Evolutionary conservation across 352 stramenopile species (phyloP), one percentile per base, ranked within the genome.

Genomic region (Phytopythium kandeliae): DNA sequence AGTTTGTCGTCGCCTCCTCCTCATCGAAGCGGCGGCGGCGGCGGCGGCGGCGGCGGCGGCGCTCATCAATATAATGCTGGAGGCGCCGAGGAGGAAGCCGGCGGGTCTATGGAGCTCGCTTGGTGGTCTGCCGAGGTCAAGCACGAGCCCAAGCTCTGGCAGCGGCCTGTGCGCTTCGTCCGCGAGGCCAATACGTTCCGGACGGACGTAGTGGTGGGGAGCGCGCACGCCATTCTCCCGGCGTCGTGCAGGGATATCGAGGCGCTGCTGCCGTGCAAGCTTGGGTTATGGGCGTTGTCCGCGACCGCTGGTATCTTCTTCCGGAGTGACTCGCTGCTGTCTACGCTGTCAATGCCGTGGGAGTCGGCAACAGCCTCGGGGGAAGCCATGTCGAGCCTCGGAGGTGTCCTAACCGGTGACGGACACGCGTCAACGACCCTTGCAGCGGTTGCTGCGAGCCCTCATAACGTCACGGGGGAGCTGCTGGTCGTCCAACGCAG

Each of bases 391-490:
- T 57, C 77, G 0, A 42, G 43, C 5, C 28, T 37, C 17, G 40
- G 48, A 24, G 46, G 51, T 16, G 30, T 6, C 37, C 22, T 2
- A 17, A 35, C 9, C 13, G 24, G 24, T 13, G 22, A 21, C 21
- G 40, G 31, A 9, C 31, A 12, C 7, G 7, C 24, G 13, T 46
- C 40, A 7, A 10, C 16, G 22, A 33, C 28, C 8, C 11, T 21
- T 30, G 42, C 34, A 9, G 54, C 59, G 9, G 50, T 60, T 19
- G 48, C 28, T 1, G 55, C 57, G 0, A 88, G 74, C 44, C 31
- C 85, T 3, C 85, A 93, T 40, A 84, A 64, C 40, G 64, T 91
- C 37, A 95, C 85, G n/a, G 80, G 85, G 7, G 82, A 92, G 51
- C 62, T 93, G 7, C 41, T 93, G 24, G 57, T 85, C 33, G 21